Evolutionary conservation across 202 grass and related monocot species (phyloP), one percentile per base, ranked within the genome.

Genomic region (Elaeis oleifera): DNA sequence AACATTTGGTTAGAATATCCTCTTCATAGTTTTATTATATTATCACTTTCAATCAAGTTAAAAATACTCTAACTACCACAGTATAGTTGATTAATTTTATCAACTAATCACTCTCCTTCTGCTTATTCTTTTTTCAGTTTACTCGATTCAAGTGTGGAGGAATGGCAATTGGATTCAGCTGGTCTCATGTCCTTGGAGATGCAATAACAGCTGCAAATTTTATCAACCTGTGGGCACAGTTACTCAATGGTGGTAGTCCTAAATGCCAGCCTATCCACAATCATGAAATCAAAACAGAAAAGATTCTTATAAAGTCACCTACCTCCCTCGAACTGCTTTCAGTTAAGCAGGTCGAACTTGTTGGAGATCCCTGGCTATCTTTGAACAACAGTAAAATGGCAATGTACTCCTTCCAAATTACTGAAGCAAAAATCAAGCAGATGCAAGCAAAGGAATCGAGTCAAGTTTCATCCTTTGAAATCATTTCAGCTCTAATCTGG

Each of bases 171-270:
- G 94, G 94, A 16, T 84, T 82, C 63, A 99, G 94, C 79, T 99
- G 94, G 94, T 79, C 88, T 24, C 94, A 94, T 75, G 51, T 87
- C 63, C 90, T 99, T 50, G 94, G 94, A 19, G 88, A 92, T 67
- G 68, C 90, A 62, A 23, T 58, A 1, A 69, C 88, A 27, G 88
- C 88, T 1, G 25, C 79, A 17, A 64, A 36, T 59, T 94, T 74
- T 75, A 86, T 99, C 82, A 94, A 94, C 66, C 27, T 59, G 28
- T 99, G 94, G 94, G 83, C 82, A 14, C 16, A 89, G 74, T 59
- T 89, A 24, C 77, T 99, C 7, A 78, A 49, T n/a, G 72, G 68
- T 23, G 77, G 79, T 50, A 51, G 23, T 8, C 17, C 70, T 16
- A 62, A 58, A 68, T 9, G 18, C 0, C 27, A 27, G 54, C 32